Evolutionary conservation across 2,329 filamentous ascomycete species (phyloP), one percentile per base, ranked within the genome.

Genomic region (Pseudofabraea citricarpa): DNA sequence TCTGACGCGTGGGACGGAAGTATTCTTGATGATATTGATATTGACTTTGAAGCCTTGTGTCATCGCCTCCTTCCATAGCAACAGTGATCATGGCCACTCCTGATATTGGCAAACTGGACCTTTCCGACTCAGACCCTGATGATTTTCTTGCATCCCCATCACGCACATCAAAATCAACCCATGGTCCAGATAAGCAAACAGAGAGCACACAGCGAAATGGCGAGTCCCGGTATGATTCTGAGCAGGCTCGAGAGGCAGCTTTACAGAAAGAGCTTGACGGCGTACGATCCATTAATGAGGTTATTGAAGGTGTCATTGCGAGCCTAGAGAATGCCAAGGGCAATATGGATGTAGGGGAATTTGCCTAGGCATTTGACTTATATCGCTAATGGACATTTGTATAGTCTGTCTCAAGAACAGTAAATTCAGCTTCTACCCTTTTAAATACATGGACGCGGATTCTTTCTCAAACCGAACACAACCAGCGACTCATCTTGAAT

Each of bases 401-500:
- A 16, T 37, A 87, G 86, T 94, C 85, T 19, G 90, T 97, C 26
- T 85, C 85, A 42, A 77, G 78, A 49, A 96, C 93, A 3, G 90
- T 97, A 32, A 77, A 78, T 53, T 91, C 90, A 43, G 90, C 93
- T 3, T 94, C 90, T 12, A 87, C 86, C 1, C 77, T 98, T 12
- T 81, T 98, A 23, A 90, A 94, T 57, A 95, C 90, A 13, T 98
- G 91, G 91, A 95, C 90, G 7, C 83, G 90, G 41, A 96, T 98
- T 53, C 78, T 98, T 10, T 93, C 89, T 6, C 93, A 98, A 65
- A 96, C 93, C 4, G 93, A 98, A 66, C 93, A 98, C 67, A 97
- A 95, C 61, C 90, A 97, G 64, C 83, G 93, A 19, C 72, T 98
- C 40, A 84, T 98, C 35, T 74, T 97, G 36, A 86, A 95, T 59